Conservation (phyloP, 371 early-diverging fungal genomes). For the Rhizopus arrhizus region DNA sequence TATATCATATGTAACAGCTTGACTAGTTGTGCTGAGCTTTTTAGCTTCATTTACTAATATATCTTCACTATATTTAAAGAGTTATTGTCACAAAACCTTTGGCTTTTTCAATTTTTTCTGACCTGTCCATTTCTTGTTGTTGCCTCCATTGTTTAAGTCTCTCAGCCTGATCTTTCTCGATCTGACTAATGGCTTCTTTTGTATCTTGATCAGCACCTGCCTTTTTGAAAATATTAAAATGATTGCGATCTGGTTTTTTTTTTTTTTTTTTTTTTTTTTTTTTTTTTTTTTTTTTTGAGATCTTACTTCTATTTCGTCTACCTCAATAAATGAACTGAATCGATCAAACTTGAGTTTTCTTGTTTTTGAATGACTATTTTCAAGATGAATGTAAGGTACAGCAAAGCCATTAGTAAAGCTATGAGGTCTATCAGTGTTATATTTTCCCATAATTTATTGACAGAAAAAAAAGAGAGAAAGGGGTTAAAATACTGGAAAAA, state of each 20-base stretch:
- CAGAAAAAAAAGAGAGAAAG: conserved; percentile 8
- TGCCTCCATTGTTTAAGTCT: conserved; percentile 1
- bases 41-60: conserved; percentile 4
- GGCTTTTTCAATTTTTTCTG: too few relatives aligned
- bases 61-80: conserved; percentile 7
- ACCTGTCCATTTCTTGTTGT: background rate
- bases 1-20: background rate
- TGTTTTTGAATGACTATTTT: background rate
- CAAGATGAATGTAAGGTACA: background rate
- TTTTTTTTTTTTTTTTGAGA: background rate
- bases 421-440: background rate
- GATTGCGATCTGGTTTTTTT: background rate
- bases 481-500: background rate
- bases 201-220: conserved; percentile 13
- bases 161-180: conserved; percentile 11
- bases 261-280: too few relatives aligned
- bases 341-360: background rate
- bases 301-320: background rate
- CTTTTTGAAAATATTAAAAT: background rate
- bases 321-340: background rate
- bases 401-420: background rate
- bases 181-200: background rate
- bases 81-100: background rate
- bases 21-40: background rate
- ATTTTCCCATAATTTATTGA: conserved; percentile 1